Percentiles rank a stretch among this genome's conserved stretches.
Evolutionary conservation across 768 basidiomycete genomes (phyloP).

Genomic region (Mycena rebaudengoi): DNA sequence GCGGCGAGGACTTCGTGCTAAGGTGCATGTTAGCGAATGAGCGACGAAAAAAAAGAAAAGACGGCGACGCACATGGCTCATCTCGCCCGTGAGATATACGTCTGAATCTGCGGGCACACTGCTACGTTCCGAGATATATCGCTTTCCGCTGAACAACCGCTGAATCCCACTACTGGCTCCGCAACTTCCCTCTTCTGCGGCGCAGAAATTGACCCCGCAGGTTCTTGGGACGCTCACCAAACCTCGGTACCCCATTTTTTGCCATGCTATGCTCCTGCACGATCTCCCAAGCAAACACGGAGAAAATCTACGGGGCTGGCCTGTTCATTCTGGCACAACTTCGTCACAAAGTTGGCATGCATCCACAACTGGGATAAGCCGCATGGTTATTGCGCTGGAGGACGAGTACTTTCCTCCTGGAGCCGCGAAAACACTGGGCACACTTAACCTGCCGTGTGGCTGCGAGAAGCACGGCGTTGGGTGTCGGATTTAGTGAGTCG

Average conservation of each 20-base stretch:
- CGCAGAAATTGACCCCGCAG: too few species aligned
- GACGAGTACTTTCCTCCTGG: neutral
- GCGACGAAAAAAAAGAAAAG: too few species aligned
- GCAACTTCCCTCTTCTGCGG: too few species aligned
- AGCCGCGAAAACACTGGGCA: neutral
- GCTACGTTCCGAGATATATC: too few species aligned
- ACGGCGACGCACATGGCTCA: conserved; percentile 84
- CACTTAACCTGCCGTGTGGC: neutral
- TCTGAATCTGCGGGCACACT: conserved; percentile 78
- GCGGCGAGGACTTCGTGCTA: conserved; percentile 91
- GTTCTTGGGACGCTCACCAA: too few species aligned
- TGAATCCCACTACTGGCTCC: too few species aligned
- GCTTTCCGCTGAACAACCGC: too few species aligned
- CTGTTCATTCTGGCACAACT: neutral
- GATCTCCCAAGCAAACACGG: neutral
- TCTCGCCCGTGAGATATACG: conserved; percentile 92
- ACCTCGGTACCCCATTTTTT: too few species aligned
- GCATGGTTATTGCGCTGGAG: neutral
- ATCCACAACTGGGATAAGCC: neutral
- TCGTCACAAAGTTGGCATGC: neutral
- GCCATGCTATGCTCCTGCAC: neutral
- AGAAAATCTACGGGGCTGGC: neutral
- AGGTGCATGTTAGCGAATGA: conserved; percentile 18
- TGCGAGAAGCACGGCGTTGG: neutral
- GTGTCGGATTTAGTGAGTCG: neutral